These are phyloP conservation scores for Coemansia sp. DNA, from an alignment of 192 early-diverging fungal genomes.

Conservation along the genomic window DNA sequence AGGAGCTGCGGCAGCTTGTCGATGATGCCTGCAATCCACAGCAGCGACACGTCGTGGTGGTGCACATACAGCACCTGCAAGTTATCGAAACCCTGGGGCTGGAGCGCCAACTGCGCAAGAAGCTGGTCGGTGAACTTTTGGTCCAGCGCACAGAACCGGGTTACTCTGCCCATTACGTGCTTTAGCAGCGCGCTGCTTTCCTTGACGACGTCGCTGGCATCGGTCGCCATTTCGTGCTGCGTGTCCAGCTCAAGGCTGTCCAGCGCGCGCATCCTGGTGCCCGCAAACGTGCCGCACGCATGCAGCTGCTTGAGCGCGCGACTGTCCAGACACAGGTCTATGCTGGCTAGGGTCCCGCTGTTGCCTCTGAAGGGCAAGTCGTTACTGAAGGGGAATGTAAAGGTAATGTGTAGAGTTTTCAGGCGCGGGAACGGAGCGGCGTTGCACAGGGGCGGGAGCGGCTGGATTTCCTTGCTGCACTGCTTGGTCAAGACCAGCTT, in stretches of 20 bases:
- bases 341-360: not conserved
- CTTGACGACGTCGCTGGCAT: too few species aligned
- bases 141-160: slow-evolving; percentile 1
- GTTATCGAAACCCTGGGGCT: not conserved
- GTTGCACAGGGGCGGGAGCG: not conserved
- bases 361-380: slow-evolving; percentile 9
- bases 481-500: not conserved
- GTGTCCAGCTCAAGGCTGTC: not conserved
- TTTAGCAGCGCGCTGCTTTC: too few species aligned
- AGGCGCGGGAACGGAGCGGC: slow-evolving; percentile 2
- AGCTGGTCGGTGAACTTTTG: not conserved
- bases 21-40: not conserved
- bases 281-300: not conserved
- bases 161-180: not conserved
- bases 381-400: slow-evolving; percentile 2
- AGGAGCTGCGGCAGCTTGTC: not conserved
- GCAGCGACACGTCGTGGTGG: not conserved
- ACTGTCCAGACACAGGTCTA: not conserved
- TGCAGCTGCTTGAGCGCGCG: not conserved
- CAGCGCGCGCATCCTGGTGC: not conserved
- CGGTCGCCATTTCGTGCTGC: not conserved
- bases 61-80: slow-evolving; percentile 1
- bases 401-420: not conserved
- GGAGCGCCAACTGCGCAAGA: not conserved
- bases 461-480: not conserved